Percentiles rank a stretch among this genome's conserved stretches.
These are phyloP conservation scores for Agarophyton chilense DNA, from an alignment of 23 red algal species.

Conservation along the genomic window DNA sequence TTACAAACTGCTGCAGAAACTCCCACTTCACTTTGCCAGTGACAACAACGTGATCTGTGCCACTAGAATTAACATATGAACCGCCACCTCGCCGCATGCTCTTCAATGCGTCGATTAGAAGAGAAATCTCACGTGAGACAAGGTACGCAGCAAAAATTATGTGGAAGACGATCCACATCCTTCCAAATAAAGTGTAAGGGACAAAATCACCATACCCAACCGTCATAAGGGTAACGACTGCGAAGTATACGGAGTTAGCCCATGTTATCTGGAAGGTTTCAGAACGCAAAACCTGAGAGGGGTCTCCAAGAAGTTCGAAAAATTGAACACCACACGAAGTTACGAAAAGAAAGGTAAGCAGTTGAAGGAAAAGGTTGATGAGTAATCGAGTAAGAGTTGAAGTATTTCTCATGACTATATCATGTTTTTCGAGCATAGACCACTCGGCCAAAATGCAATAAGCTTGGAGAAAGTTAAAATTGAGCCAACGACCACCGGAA, in stretches of 20 bases:
- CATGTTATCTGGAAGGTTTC: constrained; percentile 82
- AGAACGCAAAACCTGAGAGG: constrained; percentile 60
- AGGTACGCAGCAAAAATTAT: constrained; percentile 82
- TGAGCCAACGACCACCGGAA: constrained; percentile 68
- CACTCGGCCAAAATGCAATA: constrained; percentile 70
- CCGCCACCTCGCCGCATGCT: constrained; percentile 70
- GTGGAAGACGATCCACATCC: constrained; percentile 86
- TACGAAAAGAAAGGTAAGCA: constrained; percentile 79
- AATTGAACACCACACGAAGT: constrained; percentile 80
- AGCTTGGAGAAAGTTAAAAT: constrained; percentile 90
- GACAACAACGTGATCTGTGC: constrained; percentile 74
- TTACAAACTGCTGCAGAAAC: constrained; percentile 77
- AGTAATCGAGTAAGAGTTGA: constrained; percentile 63
- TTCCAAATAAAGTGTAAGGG: constrained; percentile 75
- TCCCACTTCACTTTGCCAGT: constrained; percentile 82
- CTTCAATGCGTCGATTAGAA: constrained; percentile 73
- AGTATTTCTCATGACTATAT: constrained; percentile 62
- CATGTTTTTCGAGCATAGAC: constrained; percentile 59
- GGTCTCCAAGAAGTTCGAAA: constrained; percentile 89
- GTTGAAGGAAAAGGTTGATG: constrained; percentile 64
- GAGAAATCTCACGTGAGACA: constrained; percentile 72
- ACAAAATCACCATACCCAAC: constrained; percentile 98
- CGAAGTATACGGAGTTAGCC: constrained; percentile 93
- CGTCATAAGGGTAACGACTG: constrained; percentile 91
- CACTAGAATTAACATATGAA: constrained; percentile 56